phyloP scores from a whole-genome alignment of 73 alveolate species.

The Paramecium tetraurelia region DNA sequence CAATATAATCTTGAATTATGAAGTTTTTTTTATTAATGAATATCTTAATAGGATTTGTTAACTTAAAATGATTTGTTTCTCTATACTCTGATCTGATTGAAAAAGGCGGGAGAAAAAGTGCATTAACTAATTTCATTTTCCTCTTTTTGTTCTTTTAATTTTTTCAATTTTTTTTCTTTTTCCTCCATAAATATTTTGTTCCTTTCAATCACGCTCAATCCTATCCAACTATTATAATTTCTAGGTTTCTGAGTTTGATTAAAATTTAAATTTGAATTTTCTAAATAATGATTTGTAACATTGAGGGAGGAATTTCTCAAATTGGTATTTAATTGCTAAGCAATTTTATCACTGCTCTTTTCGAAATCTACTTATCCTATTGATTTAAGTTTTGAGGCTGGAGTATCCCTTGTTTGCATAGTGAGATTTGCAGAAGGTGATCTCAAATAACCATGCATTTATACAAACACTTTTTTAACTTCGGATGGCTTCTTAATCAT shows the following conservation, averaged over 20 bases:
- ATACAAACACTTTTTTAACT: neutral
- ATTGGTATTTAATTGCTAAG: neutral
- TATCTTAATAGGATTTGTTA: neutral
- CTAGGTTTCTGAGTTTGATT: neutral
- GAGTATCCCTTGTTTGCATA: neutral
- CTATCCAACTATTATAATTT: neutral
- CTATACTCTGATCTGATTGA: neutral
- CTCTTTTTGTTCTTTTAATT: neutral
- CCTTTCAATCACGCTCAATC: neutral
- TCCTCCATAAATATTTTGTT: neutral
- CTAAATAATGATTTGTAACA: neutral
- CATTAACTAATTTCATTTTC: neutral
- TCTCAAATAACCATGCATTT: neutral
- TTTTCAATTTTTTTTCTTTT: neutral
- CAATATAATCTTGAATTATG: slow-evolving; percentile 14
- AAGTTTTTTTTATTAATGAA: neutral
- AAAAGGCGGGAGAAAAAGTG: neutral
- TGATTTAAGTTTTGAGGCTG: neutral
- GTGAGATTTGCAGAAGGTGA: neutral
- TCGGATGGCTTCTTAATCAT: neutral
- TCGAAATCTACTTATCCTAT: neutral
- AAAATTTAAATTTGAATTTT: neutral
- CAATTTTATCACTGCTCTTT: neutral
- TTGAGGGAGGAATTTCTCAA: neutral
- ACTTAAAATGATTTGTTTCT: neutral